Percentiles rank a stretch among this genome's conserved stretches.
These are phyloP conservation scores for Darksidea phi DNA, from an alignment of 495 filamentous ascomycete species.

Conservation along the genomic window DNA sequence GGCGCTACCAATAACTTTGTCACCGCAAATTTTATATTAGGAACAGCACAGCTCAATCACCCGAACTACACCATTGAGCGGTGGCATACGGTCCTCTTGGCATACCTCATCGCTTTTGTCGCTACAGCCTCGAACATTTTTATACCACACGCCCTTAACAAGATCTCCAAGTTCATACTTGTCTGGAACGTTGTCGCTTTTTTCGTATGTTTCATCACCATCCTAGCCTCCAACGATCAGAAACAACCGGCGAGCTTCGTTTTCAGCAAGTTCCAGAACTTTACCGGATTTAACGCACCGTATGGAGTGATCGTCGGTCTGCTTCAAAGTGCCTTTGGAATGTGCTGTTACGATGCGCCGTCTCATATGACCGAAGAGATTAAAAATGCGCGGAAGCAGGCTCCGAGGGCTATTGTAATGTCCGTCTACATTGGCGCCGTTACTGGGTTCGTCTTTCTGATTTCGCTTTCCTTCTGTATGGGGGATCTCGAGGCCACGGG, in stretches of 20 bases:
- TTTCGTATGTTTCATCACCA: slow-evolving; percentile 51
- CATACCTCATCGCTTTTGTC: slow-evolving; percentile 51
- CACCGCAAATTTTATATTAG: slow-evolving; percentile 55
- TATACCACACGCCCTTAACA: slow-evolving; percentile 52
- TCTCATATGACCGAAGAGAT: slow-evolving; percentile 55
- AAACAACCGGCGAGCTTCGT: slow-evolving; percentile 58
- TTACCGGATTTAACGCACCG: slow-evolving; percentile 52
- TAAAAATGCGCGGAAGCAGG: slow-evolving; percentile 51
- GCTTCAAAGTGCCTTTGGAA: slow-evolving; percentile 57
- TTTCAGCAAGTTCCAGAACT: slow-evolving; percentile 58
- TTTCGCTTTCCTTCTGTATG: slow-evolving; percentile 53
- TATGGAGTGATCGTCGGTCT: slow-evolving; percentile 58
- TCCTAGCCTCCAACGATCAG: slow-evolving; percentile 56
- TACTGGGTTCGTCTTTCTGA: slow-evolving; percentile 53
- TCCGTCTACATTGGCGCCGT: slow-evolving; percentile 53
- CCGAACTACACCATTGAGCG: slow-evolving; percentile 55
- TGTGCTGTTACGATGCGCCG: slow-evolving; percentile 50
- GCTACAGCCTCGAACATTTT: slow-evolving; percentile 52
- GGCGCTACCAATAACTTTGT: slow-evolving; percentile 60
- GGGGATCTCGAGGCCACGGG: slow-evolving; percentile 48
- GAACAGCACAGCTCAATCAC: slow-evolving; percentile 55
- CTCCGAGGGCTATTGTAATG: slow-evolving; percentile 56
- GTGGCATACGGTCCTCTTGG: slow-evolving; percentile 58
- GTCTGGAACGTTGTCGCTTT: slow-evolving; percentile 58
- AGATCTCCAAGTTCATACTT: slow-evolving; percentile 53